Evolutionary conservation across 1,284 basidiomycete genomes (phyloP), one percentile per base, ranked within the genome.

Genomic region (Apiotrichum brassicae): DNA sequence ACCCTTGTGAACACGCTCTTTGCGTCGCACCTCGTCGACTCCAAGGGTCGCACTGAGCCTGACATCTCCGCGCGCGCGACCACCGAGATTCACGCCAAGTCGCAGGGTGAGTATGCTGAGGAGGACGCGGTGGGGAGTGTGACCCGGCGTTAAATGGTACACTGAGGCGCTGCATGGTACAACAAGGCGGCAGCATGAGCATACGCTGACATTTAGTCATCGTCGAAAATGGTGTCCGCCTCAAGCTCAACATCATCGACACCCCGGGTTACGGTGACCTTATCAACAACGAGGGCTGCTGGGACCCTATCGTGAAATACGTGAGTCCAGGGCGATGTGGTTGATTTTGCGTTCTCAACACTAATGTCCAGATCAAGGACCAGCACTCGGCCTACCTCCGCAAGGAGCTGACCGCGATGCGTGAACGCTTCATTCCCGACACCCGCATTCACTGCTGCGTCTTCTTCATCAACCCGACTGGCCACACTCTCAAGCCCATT

Each of bases 1-100:
- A 97, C 95, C 35, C 79, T 98, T 67, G 90, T 98, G 74, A 97
- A 97, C 82, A 97, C 94, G 44, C 90, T 98, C 74, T 98, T 98
- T 71, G 92, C 94, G 53, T 92, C 89, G 49, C 93, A 97, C 76
- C 81, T 98, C 67, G 87, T 98, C 68, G 93, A 97, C 77, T 91
- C 91, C 46, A 97, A 97, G 79, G 94, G 95, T 28, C 85, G 95
- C 22, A 77, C 92, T 61, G 82, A 86, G 59, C 77, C 90, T 9
- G 86, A 94, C 56, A 87, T 92, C 65, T 83, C 85, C 18, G 83
- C 94, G 28, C 82, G 91, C 62, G 85, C 91, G 75, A 98, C 94
- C 9, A 97, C 95, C 19, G 92, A 97, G 71, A 98, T 98, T 71
- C 87, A 94, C 75, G 83, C 88, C 83, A 88, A 84, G 56, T 93